Evolutionary conservation across 176 grass and related monocot species (phyloP), one percentile per base, ranked within the genome.

Genomic region (Puya raimondii): DNA sequence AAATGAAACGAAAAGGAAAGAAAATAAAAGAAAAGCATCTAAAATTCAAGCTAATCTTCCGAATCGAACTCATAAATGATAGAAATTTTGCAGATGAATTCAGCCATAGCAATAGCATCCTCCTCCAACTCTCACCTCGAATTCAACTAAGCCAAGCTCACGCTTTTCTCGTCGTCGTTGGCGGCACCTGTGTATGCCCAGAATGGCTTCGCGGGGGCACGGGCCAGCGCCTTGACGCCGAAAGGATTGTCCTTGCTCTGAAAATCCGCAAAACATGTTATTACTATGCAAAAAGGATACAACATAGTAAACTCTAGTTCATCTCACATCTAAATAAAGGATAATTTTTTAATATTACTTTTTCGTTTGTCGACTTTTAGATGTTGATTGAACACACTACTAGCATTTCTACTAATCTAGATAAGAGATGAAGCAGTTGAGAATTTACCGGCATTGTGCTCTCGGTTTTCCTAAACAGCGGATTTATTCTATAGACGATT

Each of bases 181-280:
- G 16, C 56, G 16, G 16, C n/a, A 61, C 15, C 56, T 18, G 25
- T 9, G 15, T 29, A 86, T 12, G 82, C 68, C 1, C 56, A 78
- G 66, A 79, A 83, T 11, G 64, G 47, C 68, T 72, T 84, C 1
- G 91, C 88, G 0, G 87, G 75, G 21, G 75, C 91, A 42, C 88
- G 82, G 74, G 68, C 79, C 77, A 86, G 29, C 7, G 91, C 83
- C 73, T 86, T 91, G 64, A 91, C 76, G 16, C 63, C 87, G 47
- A 96, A 27, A 57, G 80, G 83, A 57, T 84, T 91, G 74, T 85
- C 85, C 74, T 96, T 96, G 78, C 85, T 96, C 91, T 96, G 82
- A 9, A 9, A 22, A 61, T 53, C 58, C 51, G 80, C 76, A 50
- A 25, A 15, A 53, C 2, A 18, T 51, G 13, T 51, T 27, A 76